Percentiles rank a stretch among this genome's conserved stretches.
These are phyloP conservation scores for Stromatinia cepivora DNA, from an alignment of 2,329 filamentous ascomycete species.

Conservation along the genomic window DNA sequence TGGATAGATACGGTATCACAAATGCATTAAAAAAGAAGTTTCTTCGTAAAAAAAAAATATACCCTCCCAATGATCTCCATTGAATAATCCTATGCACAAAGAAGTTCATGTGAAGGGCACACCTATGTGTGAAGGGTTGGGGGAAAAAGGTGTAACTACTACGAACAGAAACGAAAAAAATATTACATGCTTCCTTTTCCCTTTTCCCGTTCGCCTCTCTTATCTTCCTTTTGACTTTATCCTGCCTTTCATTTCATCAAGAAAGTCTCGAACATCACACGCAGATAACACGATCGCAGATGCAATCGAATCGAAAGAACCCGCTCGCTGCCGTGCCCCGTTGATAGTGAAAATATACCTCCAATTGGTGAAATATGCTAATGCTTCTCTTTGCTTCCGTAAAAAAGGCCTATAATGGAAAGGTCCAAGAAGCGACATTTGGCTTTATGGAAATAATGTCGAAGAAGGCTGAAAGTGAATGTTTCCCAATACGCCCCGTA, in stretches of 20 bases:
- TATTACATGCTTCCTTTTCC: conserved; percentile 33
- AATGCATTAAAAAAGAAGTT: conserved; percentile 3
- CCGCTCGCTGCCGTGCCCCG: conserved; percentile 15
- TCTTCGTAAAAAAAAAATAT: conserved; percentile 15
- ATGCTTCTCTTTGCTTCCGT: conserved; percentile 15
- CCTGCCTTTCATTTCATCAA: conserved; percentile 23
- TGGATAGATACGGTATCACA: not conserved
- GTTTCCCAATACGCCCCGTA: conserved; percentile 16
- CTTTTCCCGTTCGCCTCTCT: conserved; percentile 21
- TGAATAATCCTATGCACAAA: conserved; percentile 30
- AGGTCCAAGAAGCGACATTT: conserved; percentile 1
- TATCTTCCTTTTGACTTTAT: conserved; percentile 23
- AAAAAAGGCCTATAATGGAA: not conserved
- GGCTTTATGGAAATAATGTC: conserved; percentile 1
- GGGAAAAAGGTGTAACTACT: conserved; percentile 28
- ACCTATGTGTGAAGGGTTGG: not conserved
- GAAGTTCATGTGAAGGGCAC: conserved; percentile 21
- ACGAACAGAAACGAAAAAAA: conserved; percentile 29
- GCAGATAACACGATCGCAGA: conserved; percentile 14
- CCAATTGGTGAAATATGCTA: conserved; percentile 23
- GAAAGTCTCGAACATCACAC: conserved; percentile 14
- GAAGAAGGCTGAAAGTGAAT: conserved; percentile 19
- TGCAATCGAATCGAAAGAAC: conserved; percentile 20
- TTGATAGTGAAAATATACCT: conserved; percentile 11
- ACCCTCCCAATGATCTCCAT: conserved; percentile 26